Evolutionary conservation across 805 yeast genomes (phyloP).

Genomic region (Peterozyma toletana): DNA sequence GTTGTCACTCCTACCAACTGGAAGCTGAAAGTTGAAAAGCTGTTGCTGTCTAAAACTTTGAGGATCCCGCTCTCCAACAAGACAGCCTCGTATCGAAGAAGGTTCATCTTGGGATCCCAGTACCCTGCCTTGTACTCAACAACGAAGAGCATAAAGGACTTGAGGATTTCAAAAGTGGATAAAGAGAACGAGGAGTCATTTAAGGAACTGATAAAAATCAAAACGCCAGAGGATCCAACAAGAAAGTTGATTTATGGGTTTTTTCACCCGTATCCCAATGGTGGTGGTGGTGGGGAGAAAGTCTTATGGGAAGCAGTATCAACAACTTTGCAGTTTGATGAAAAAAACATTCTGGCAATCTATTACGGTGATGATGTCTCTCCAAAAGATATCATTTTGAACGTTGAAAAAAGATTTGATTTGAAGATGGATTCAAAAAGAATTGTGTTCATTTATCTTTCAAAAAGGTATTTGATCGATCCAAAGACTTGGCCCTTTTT

Average conservation of each 20-base stretch:
- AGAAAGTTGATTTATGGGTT: conserved; percentile 62
- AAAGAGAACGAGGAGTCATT: conserved; percentile 11
- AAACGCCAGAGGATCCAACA: conserved; percentile 27
- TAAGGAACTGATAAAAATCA: conserved; percentile 15
- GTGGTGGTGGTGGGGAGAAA: conserved; percentile 98
- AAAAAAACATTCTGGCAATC: conserved; percentile 50
- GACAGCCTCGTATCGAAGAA: conserved; percentile 18
- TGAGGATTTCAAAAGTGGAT: conserved; percentile 19
- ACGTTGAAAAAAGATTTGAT: conserved; percentile 50
- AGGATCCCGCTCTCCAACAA: conserved; percentile 5
- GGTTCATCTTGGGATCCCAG: conserved; percentile 21
- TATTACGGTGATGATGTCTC: conserved; percentile 66
- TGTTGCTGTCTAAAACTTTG: conserved; percentile 9
- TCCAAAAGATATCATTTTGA: conserved; percentile 40
- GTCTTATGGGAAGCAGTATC: conserved; percentile 93
- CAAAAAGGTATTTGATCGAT: conserved; percentile 54
- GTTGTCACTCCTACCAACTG: conserved; percentile 21
- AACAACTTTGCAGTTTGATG: conserved; percentile 47
- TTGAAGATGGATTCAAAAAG: conserved; percentile 43
- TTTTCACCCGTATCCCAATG: conserved; percentile 92
- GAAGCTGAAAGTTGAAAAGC: conserved; percentile 15
- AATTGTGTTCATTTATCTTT: conserved; percentile 55
- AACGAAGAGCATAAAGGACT: conserved; percentile 3
- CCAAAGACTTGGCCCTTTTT: conserved; percentile 68
- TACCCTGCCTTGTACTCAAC: conserved; percentile 27